Percentiles rank a stretch among this genome's conserved stretches.
These are phyloP conservation scores for Salvia rosmarinus DNA, from an alignment of 257 asterid species.

Conservation along the genomic window DNA sequence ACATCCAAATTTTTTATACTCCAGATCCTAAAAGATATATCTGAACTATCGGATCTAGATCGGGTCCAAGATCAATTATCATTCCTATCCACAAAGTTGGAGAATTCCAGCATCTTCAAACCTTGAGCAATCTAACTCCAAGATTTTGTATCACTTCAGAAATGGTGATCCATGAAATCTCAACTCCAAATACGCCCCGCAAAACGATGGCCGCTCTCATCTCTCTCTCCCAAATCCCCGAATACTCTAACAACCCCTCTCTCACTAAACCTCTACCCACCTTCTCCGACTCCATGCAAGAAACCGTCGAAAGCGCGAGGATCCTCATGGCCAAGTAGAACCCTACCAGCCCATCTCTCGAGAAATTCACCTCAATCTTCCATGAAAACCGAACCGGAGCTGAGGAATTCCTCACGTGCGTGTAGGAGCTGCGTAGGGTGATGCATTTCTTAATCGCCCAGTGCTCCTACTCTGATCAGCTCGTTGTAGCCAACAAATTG, in stretches of 20 bases:
- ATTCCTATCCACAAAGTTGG: neutral
- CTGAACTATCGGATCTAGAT: too few relatives aligned
- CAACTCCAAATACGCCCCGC: constrained; percentile 40
- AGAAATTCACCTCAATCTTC: constrained; percentile 50
- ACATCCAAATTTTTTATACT: too few relatives aligned
- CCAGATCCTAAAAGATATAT: too few relatives aligned
- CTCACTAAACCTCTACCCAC: constrained; percentile 34
- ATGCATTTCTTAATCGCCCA: too few relatives aligned
- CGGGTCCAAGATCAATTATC: too few relatives aligned
- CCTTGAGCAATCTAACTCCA: neutral
- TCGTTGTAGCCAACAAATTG: too few relatives aligned
- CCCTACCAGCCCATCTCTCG: constrained; percentile 40
- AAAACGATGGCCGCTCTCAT: constrained; percentile 36
- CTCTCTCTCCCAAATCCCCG: constrained; percentile 35
- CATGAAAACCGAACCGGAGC: constrained; percentile 54
- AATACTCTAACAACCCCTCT: constrained; percentile 31
- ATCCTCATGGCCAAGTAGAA: constrained; percentile 56
- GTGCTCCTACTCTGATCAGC: too few relatives aligned
- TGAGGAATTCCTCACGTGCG: constrained; percentile 49
- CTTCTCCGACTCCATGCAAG: constrained; percentile 55
- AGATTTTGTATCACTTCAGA: neutral
- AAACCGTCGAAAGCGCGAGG: constrained; percentile 47
- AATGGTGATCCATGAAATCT: constrained; percentile 51
- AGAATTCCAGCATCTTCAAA: neutral
- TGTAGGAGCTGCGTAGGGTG: constrained; percentile 49